Percentiles rank a stretch among this genome's conserved stretches.
Evolutionary conservation across 495 filamentous ascomycete genomes (phyloP).

Genomic region (Podospora pseudopauciseta): DNA sequence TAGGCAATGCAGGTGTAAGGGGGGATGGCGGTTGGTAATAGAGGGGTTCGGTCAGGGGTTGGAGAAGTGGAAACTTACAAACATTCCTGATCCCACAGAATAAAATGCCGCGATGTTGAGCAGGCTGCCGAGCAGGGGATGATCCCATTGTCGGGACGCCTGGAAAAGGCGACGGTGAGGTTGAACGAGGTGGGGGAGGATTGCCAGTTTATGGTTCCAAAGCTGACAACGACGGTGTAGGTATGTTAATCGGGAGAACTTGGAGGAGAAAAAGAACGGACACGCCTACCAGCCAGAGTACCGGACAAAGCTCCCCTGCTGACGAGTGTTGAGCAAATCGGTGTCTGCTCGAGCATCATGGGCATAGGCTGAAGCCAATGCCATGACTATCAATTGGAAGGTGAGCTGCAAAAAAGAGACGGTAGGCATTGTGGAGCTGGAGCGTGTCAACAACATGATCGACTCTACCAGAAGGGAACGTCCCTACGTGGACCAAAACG

Average conservation of each 20-base stretch:
- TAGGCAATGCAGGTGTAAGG: too few relatives aligned
- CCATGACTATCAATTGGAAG: neutral
- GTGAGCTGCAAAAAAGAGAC: neutral
- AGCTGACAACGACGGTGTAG: neutral
- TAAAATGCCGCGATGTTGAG: constrained; percentile 3
- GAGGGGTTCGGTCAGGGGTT: neutral
- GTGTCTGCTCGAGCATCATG: neutral
- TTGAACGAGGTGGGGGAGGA: neutral
- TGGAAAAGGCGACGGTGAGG: constrained; percentile 2
- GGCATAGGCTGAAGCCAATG: neutral
- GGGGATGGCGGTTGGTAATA: neutral
- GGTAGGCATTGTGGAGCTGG: too few relatives aligned
- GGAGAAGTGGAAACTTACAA: neutral
- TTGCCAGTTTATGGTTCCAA: constrained; percentile 1
- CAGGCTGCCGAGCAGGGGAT: neutral
- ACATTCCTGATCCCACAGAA: constrained; percentile 4
- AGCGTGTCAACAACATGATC: too few relatives aligned
- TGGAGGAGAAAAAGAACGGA: neutral
- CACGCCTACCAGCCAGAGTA: neutral
- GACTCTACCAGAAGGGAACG: too few relatives aligned
- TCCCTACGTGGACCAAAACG: too few relatives aligned
- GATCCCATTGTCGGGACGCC: neutral
- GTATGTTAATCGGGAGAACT: neutral
- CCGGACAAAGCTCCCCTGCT: neutral
- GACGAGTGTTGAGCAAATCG: neutral